Evolutionary conservation across 106 monocot genomes (phyloP), one percentile per base, ranked within the genome.

Genomic region (Posidonia australis): DNA sequence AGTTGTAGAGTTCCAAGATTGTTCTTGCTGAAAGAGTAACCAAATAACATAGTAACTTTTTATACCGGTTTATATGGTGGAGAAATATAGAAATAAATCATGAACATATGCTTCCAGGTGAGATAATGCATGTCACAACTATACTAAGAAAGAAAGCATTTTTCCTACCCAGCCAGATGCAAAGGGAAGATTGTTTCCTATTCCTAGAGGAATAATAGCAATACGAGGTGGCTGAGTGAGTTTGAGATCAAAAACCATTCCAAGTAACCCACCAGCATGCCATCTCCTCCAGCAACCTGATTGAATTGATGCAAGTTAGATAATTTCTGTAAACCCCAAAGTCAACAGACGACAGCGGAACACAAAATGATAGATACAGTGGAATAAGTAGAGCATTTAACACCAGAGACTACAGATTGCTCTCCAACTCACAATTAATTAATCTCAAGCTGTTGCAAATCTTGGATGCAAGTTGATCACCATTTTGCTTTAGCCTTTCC

Each of bases 261-360:
- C 90, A 72, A 98, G 87, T 45, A 98, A 70, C 96, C 96, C 90
- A 74, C 96, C 74, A 61, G 83, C 87, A 1, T 98, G 22, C 96
- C 96, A 81, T 98, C 96, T 49, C 96, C 96, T 58, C 96, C 96
- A 17, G 90, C 96, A 75, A 90, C 90, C 96, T 98, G 77, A 53
- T 45, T 51, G 13, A 26, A 64, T 24, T 64, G 24, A 47, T 61
- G 61, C 24, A 54, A 65, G 42, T 61, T 41, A 41, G 24, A 36
- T 49, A 49, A 49, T 17, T 49, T 1, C n/a, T 22, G 2, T 25
- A 25, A 22, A 55, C 5, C 12, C 21, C 20, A 31, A 23, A 23
- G 12, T 46, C 5, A 28, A 46, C 55, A 64, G 28, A 62, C 21
- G 7, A 18, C 11, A 22, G 5, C 27, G 58, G 4, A 46, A 29